Base-by-base conservation (phyloP, 179 eudicot genomes). In the Drosera spatulata region DNA sequence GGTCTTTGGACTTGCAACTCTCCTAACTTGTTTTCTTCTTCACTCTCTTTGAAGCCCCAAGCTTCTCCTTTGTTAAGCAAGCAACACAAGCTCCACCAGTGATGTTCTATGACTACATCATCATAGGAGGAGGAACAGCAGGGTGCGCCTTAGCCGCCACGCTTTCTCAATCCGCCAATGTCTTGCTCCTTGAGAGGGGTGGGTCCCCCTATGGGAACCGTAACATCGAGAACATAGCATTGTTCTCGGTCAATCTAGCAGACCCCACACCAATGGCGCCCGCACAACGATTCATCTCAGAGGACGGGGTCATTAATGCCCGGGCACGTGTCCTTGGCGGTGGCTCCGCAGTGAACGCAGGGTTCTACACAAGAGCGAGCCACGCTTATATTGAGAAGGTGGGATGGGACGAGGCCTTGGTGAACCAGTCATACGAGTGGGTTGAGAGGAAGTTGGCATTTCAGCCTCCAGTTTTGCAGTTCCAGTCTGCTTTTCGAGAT, bases 301-400 rank as follows among this genome's bases (percentile, higher is more conserved):
- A 83, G 10, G 96, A 89, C 55, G 95, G 96, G 1, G 96, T 89
- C 52, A 52, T 84, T 63, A 91, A 68, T 58, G 84, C 96, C 1
- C 96, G 98, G 2, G 89, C 82, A 33, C 73, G 86, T 1, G 96
- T 89, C 5, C 75, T 93, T 3, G 99, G 99, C 6, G 99, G 99
- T 4, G 95, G 95, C 2, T 86, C 86, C 11, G 78, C 88, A 58
- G 12, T 93, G 22, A 93, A 93, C 48, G 97, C 95, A 4, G 99
- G 99, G 3, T 93, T 93, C 69, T 93, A 86, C 79, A 71, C 97
- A 1, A 71, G 97, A 53, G 97, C 99, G 4, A 63, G 72, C 59
- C 50, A 79, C 0, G 62, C 59, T 6, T 93, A 73, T 61, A 81
- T 86, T n/a, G 41, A 56, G 0, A 56, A 22, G 1, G 80, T 55